Conservation (phyloP, 352 stramenopile species). For the Pseudoperonospora humuli region DNA sequence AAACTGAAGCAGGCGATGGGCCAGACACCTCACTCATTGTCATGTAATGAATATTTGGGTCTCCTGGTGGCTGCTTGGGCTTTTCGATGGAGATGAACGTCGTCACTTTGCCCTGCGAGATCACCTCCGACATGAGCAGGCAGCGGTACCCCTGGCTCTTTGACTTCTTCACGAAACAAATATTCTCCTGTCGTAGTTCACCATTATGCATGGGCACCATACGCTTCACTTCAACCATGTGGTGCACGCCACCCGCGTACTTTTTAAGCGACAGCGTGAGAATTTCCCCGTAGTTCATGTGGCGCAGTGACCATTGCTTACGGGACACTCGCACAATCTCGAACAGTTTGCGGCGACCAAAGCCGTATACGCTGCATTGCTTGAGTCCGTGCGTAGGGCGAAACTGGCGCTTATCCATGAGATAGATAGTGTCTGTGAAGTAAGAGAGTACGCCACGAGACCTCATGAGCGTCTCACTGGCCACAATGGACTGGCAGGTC, state of each 20-base stretch:
- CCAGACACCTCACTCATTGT: slow-evolving; percentile 73
- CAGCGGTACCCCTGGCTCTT: slow-evolving; percentile 61
- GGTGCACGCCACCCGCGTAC: slow-evolving; percentile 58
- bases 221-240: slow-evolving; percentile 73
- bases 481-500: slow-evolving; percentile 52
- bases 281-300: slow-evolving; percentile 51
- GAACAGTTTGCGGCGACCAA: slow-evolving; percentile 68
- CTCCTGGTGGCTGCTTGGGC: slow-evolving; percentile 35
- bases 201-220: slow-evolving; percentile 43
- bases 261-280: slow-evolving; percentile 61
- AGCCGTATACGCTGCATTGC: slow-evolving; percentile 68
- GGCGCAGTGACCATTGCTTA: slow-evolving; percentile 63
- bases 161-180: slow-evolving; percentile 78
- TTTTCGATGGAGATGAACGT: slow-evolving; percentile 66
- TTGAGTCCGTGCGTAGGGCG: slow-evolving; percentile 50
- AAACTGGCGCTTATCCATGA: slow-evolving; percentile 77
- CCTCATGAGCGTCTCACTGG: slow-evolving; percentile 71
- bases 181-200: slow-evolving; percentile 54
- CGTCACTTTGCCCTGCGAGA: slow-evolving; percentile 71
- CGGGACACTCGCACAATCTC: slow-evolving; percentile 65
- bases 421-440: slow-evolving; percentile 78
- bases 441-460: slow-evolving; percentile 63
- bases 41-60: slow-evolving; percentile 63
- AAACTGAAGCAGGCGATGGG: slow-evolving; percentile 44
- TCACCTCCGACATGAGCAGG: slow-evolving; percentile 74